Evolutionary conservation across 805 yeast genomes (phyloP).

Genomic region (Saccharomycopsis synnaedendra): DNA sequence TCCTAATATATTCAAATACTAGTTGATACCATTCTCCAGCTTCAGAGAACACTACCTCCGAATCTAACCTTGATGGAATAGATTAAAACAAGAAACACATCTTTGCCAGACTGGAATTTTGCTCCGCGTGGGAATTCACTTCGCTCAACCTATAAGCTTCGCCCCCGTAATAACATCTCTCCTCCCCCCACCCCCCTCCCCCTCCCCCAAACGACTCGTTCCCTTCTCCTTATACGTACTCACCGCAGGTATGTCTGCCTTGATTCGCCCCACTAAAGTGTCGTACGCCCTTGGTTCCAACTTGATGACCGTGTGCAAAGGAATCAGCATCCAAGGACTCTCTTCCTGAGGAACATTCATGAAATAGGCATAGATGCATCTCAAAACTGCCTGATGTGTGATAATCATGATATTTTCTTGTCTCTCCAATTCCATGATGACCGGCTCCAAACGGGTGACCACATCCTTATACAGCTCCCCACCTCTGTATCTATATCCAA

Average conservation of each 20-base stretch:
- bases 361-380: conserved; percentile 95
- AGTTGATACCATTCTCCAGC: too few species aligned
- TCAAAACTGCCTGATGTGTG: conserved; percentile 93
- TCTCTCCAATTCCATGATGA: conserved; percentile 95
- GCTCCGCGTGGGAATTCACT: too few species aligned
- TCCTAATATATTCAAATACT: too few species aligned
- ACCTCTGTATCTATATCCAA: conserved; percentile 90
- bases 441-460: conserved; percentile 89
- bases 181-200: conserved; percentile 1
- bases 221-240: conserved; percentile 95
- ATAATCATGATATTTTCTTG: conserved; percentile 93
- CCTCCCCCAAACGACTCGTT: conserved; percentile 40
- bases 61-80: too few species aligned
- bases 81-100: too few species aligned
- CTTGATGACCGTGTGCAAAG: conserved; percentile 87
- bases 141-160: neutral
- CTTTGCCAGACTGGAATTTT: too few species aligned
- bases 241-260: conserved; percentile 96
- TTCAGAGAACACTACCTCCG: too few species aligned
- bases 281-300: conserved; percentile 92
- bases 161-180: conserved; percentile 16
- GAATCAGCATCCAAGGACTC: conserved; percentile 98
- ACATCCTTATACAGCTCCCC: conserved; percentile 97
- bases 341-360: conserved; percentile 98
- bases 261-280: conserved; percentile 78